Evolutionary conservation across 2,329 filamentous ascomycete species (phyloP).

Genomic region (Fusarium sororula): DNA sequence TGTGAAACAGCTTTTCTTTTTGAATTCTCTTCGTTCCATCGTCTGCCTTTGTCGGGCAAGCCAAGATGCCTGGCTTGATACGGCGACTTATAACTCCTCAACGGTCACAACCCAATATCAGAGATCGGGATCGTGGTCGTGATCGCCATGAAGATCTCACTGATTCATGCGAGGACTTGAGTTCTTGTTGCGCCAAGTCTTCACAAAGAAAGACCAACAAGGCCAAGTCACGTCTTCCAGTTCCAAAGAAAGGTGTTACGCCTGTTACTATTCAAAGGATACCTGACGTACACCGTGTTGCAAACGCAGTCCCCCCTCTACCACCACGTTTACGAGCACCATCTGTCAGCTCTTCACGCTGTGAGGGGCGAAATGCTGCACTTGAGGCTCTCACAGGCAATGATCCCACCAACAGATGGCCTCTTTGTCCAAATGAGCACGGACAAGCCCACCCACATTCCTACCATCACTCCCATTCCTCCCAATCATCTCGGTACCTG

Average conservation of each 20-base stretch:
- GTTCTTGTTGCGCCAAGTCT: conserved; percentile 23
- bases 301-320: conserved; percentile 50
- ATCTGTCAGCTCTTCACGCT: conserved; percentile 56
- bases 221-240: conserved; percentile 37
- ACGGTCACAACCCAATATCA: conserved; percentile 12
- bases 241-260: conserved; percentile 26
- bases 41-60: conserved; percentile 24
- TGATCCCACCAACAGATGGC: conserved; percentile 38
- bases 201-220: conserved; percentile 22
- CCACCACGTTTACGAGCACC: conserved; percentile 53
- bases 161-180: conserved; percentile 34
- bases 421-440: conserved; percentile 47
- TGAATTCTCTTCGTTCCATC: conserved; percentile 13
- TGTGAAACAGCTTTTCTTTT: conserved; percentile 28
- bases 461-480: conserved; percentile 28
- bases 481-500: conserved; percentile 16
- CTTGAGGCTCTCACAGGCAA: conserved; percentile 43
- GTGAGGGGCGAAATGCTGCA: conserved; percentile 49
- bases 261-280: conserved; percentile 48
- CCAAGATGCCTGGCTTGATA: conserved; percentile 39
- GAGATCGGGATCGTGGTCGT: conserved; percentile 6
- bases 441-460: conserved; percentile 33
- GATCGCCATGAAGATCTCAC: conserved; percentile 22
- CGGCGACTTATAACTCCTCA: conserved; percentile 38
- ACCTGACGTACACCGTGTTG: conserved; percentile 52